Base-by-base conservation (phyloP, 2,329 filamentous ascomycete genomes). In the Monosporascus sp. region DNA sequence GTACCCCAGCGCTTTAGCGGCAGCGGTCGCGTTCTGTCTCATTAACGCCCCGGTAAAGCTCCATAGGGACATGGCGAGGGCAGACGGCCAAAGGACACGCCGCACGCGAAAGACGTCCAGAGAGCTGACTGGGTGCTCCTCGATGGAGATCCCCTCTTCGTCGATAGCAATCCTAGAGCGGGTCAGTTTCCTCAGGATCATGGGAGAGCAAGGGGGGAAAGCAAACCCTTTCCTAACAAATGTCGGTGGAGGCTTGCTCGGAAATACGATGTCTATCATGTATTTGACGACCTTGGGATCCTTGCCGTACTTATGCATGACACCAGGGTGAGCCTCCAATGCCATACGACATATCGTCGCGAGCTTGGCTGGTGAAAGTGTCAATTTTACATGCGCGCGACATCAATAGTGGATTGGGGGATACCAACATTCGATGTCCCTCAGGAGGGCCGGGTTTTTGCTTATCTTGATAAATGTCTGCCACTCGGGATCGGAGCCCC, bases 221-320 rank as follows among this genome's bases (percentile, higher is more conserved):
- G 37, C 74, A 59, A 77, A 87, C 84, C 83, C 84, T 48, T 77
- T 77, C 53, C 81, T 76, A 55, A 78, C 73, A 52, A 81, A 84
- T 51, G 75, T 76, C 5, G 84, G 83, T 1, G 85, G 83, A 43
- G 84, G 80, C 37, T 70, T 71, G 44, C 70, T 68, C 0, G 85
- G 85, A 57, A 81, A 87, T 48, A 83, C 75, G 25, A 86, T 71
- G 41, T 86, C 78, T 27, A 88, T 71, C 84, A 83, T 87, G 49
- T 71, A 74, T 52, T 76, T 76, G 37, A 72, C 72, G 31, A 85
- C 55, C 38, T 70, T 72, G 48, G 82, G 72, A 0, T 74, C 68
- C 25, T 72, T 71, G 9, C 82, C 82, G 35, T 73, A 73, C 37
- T 73, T 68, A 3, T 69, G 60, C 8, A 58, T 67, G n/a, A 83